Evolutionary conservation across 306 rosid species (phyloP).

Genomic region (Malus sieversii): DNA sequence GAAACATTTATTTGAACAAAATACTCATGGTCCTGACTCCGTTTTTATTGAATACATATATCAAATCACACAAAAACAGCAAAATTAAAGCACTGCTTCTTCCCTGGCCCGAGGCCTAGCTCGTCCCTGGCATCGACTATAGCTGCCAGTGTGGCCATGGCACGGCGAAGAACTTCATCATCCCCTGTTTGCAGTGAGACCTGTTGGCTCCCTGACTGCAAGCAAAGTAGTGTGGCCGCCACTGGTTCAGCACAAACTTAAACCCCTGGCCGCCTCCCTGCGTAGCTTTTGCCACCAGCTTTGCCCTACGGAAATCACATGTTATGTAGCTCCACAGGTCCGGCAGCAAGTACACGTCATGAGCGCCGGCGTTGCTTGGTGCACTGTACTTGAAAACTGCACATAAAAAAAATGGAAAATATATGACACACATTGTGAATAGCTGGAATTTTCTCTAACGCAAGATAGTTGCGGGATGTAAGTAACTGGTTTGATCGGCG

Average conservation of each 20-base stretch:
- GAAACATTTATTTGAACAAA: neutral
- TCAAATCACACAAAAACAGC: neutral
- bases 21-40: too few relatives aligned
- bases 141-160: slow-evolving; percentile 19
- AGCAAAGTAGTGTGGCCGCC: slow-evolving; percentile 54
- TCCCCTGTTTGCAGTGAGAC: slow-evolving; percentile 48
- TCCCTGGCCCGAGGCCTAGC: neutral
- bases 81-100: neutral
- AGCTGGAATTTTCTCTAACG: too few relatives aligned
- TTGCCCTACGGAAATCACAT: slow-evolving; percentile 43
- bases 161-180: slow-evolving; percentile 36
- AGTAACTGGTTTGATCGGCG: too few relatives aligned
- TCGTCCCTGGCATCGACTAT: neutral
- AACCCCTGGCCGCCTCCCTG: slow-evolving; percentile 39
- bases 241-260: slow-evolving; percentile 21
- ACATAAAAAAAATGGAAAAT: neutral
- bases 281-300: slow-evolving; percentile 25
- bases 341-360: slow-evolving; percentile 34
- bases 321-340: slow-evolving; percentile 40
- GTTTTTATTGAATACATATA: neutral
- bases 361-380: slow-evolving; percentile 1
- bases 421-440: too few relatives aligned
- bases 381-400: slow-evolving; percentile 20
- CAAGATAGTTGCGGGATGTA: too few relatives aligned
- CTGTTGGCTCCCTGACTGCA: slow-evolving; percentile 24